Conservation (phyloP, 2,329 filamentous ascomycete species). For the Colletotrichum sansevieriae region DNA sequence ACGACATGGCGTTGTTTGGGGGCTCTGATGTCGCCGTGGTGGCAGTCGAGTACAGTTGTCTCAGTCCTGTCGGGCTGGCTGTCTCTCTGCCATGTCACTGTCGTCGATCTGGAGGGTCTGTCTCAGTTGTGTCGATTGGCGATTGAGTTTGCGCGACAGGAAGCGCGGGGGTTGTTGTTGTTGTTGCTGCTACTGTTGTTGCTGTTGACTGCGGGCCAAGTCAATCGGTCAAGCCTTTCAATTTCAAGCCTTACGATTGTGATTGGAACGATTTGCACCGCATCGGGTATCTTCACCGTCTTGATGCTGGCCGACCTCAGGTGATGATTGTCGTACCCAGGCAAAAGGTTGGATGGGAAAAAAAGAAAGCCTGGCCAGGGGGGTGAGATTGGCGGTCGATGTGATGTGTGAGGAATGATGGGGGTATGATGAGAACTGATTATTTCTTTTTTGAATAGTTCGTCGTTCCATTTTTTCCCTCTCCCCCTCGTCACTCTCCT, state of each 20-base stretch:
- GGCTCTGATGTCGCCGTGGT: conserved; percentile 10
- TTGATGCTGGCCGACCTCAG: conserved; percentile 9
- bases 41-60: conserved; percentile 14
- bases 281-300: conserved; percentile 2
- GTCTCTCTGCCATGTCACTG: conserved; percentile 27
- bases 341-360: conserved; percentile 12
- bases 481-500: background rate
- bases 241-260: background rate
- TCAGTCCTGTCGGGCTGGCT: conserved; percentile 28
- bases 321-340: conserved; percentile 7
- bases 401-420: conserved; percentile 34
- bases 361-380: conserved; percentile 29
- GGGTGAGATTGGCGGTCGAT: conserved; percentile 25
- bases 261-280: background rate
- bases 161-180: conserved; percentile 1
- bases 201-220: conserved; percentile 11
- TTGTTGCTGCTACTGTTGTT: background rate
- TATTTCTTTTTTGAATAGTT: conserved; percentile 22
- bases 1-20: conserved; percentile 3
- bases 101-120: conserved; percentile 35
- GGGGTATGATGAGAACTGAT: conserved; percentile 23
- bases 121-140: conserved; percentile 38
- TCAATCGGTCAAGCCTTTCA: background rate
- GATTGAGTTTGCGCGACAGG: conserved; percentile 26
- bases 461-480: conserved; percentile 20